Evolutionary conservation across 2,329 filamentous ascomycete species (phyloP).

Genomic region (Alternaria sp.): DNA sequence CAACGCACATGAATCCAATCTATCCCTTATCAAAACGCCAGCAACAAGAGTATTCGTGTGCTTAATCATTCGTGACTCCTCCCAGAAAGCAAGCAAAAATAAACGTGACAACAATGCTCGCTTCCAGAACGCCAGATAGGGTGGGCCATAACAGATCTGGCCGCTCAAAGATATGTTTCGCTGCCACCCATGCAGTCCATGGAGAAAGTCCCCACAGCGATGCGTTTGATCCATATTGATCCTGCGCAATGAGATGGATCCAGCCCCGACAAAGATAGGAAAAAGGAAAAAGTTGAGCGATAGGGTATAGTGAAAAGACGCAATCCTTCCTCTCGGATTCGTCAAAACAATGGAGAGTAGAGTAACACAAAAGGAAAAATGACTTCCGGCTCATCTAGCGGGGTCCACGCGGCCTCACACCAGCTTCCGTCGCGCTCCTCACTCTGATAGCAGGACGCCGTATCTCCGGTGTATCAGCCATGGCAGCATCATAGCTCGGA

Average conservation of each 20-base stretch:
- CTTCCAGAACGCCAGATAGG: conserved; percentile 4
- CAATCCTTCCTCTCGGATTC: neutral
- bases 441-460: conserved; percentile 32
- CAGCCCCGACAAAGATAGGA: neutral
- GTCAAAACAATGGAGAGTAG: neutral
- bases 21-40: conserved; percentile 1
- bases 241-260: neutral
- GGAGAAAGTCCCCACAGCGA: neutral
- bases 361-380: conserved; percentile 22
- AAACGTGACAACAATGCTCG: conserved; percentile 5
- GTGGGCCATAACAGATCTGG: neutral
- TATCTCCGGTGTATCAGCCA: conserved; percentile 67
- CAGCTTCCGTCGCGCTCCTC: conserved; percentile 33
- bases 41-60: conserved; percentile 1
- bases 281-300: neutral
- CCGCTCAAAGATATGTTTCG: neutral
- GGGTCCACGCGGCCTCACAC: conserved; percentile 20
- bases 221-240: neutral
- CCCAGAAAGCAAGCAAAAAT: neutral
- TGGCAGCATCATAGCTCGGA: conserved; percentile 81
- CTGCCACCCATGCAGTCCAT: neutral
- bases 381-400: conserved; percentile 12
- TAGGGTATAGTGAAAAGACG: conserved; percentile 9
- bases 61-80: neutral
- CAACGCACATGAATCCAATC: neutral